Evolutionary conservation across 768 basidiomycete species (phyloP), one percentile per base, ranked within the genome.

Genomic region (Sarcodon sp.): DNA sequence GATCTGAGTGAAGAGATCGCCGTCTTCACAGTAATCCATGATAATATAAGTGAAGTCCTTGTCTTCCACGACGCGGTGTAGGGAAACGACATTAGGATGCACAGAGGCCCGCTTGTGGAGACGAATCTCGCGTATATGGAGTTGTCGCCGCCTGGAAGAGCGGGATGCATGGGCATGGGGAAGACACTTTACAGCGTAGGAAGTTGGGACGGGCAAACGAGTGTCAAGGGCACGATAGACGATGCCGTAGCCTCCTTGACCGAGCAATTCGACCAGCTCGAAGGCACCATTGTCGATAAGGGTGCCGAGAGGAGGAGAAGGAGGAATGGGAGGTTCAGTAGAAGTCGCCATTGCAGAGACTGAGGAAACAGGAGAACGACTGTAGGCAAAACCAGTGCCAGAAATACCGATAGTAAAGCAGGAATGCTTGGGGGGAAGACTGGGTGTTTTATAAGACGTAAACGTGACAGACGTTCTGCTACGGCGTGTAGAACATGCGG

Each of bases 1-100:
- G 58, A 97, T 96, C 68, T 93, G 89, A 33, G 84, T 79, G 66
- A 96, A 94, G 49, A 97, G 73, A 66, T 97, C 93, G 41, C 89
- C 87, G 58, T 89, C 84, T 46, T 81, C 73, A 49, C 87, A 90
- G 66, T 82, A 94, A 62, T 97, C 89, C 83, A 97, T 87, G 59
- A 98, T 75, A 62, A 97, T 82, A 67, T 83, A 96, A 49, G 88
- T 84, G 67, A 77, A 80, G 54, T 75, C 72, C 50, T 72, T 71
- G 57, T 91, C 88, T 61, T 93, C 87, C 54, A 96, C 72, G 51
- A 92, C 81, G 55, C 87, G 83, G 66, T 91, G 84, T 39, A 97
- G 76, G 16, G 87, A 86, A 58, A 96, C 87, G 55, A 99, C 79
- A 59, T 82, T 76, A 38, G 81, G 79, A 55, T 87, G 85, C 18